These are phyloP conservation scores for Ilyonectria robusta DNA, from an alignment of 2,329 filamentous ascomycete species.

Conservation along the genomic window DNA sequence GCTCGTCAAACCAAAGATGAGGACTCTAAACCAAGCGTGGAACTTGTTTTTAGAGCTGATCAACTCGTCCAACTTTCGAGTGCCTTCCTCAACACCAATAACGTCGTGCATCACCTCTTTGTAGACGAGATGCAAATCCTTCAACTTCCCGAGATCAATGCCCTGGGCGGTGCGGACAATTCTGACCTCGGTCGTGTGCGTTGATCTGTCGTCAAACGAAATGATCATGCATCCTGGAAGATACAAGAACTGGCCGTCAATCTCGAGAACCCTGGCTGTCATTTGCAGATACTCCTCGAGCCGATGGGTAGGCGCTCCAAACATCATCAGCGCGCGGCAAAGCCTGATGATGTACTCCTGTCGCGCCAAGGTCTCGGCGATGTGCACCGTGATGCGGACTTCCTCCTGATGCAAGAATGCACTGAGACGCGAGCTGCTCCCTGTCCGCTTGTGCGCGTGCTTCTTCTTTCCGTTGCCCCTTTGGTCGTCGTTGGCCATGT, in stretches of 20 bases:
- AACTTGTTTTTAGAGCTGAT: constrained; percentile 70
- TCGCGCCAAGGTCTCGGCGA: constrained; percentile 78
- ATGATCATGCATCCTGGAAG: constrained; percentile 94
- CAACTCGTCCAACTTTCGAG: constrained; percentile 66
- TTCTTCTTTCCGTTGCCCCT: constrained; percentile 49
- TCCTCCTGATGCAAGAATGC: constrained; percentile 60
- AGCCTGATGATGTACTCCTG: constrained; percentile 88
- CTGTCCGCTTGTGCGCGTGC: constrained; percentile 54
- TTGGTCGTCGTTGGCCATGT: constrained; percentile 36
- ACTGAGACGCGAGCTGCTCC: constrained; percentile 55
- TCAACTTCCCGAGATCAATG: constrained; percentile 73
- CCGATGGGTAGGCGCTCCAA: constrained; percentile 90
- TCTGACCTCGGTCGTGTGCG: constrained; percentile 77
- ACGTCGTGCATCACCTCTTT: constrained; percentile 76
- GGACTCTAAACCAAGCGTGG: constrained; percentile 66
- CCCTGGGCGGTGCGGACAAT: constrained; percentile 72
- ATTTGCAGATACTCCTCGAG: constrained; percentile 91
- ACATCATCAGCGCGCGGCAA: constrained; percentile 88
- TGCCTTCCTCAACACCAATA: constrained; percentile 71
- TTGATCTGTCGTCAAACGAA: constrained; percentile 81
- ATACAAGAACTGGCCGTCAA: constrained; percentile 90
- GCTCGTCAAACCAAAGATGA: constrained; percentile 81
- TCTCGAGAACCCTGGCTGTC: constrained; percentile 86
- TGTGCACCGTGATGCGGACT: constrained; percentile 63
- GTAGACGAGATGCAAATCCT: constrained; percentile 74